Base-by-base conservation (phyloP, 2,329 filamentous ascomycete species). In the Nigrospora sphaerica region DNA sequence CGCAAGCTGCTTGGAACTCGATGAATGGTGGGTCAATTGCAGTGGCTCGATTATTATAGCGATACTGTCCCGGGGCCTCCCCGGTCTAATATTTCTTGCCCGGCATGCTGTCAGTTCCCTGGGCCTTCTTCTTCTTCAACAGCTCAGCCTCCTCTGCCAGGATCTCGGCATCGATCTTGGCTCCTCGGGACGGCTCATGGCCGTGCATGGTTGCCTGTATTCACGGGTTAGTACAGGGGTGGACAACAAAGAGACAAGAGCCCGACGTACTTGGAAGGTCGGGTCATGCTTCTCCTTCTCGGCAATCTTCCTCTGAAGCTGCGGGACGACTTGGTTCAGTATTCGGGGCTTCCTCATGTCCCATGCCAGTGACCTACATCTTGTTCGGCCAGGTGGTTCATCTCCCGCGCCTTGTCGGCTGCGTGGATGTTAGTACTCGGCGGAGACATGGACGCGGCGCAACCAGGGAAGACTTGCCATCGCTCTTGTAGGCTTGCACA, bases 271-370 rank as follows among this genome's bases (percentile, higher is more conserved):
- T 10, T 42, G 37, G 14, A 53, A 59, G 1, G 54, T 50, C 1
- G 58, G 57, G 42, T 61, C 58, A 3, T 46, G 47, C 31, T 60
- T 61, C n/a, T 54, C 54, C 17, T 57, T 42, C 32, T 60, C 54
- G 10, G 52, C 43, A 23, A 58, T 38, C 23, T 47, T 35, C 6
- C 28, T 45, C 32, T 54, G 48, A 28, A 48, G 57, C 57, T 61
- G n/a, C 10, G 12, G 6, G 28, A 16, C 23, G n/a, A 3, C 23
- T 33, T 6, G 23, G 23, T 28, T 28, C 23, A 28, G 23, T 28
- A 28, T 10, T 28, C 6, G 9, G 17, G 7, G 5, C 9, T 10
- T 9, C 18, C 39, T 3, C 12, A 31, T 12, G 12, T 4, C 12
- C 12, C 4, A 4, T 6, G 1, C 3, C 31, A 17, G 5, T 6